A percentile compares a stretch with the other conserved stretches of the same genome.
phyloP scores from a whole-genome alignment of 129 eudicot species.

The Chrysanthemum seticuspe region DNA sequence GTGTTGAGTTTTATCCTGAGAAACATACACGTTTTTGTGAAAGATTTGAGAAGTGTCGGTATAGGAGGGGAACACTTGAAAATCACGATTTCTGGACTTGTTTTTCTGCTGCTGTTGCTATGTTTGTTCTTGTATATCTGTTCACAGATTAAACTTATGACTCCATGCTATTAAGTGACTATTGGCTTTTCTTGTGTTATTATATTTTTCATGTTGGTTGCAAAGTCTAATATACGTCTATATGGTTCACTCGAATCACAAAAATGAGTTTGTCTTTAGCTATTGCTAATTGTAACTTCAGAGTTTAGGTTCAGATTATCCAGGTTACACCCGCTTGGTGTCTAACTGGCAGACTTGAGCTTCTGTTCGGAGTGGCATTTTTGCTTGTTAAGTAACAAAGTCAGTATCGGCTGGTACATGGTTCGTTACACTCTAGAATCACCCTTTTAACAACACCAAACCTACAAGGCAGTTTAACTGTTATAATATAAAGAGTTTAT shows the following conservation, averaged over 20 bases:
- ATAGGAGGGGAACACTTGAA: conserved; percentile 17
- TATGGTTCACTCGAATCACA: no score
- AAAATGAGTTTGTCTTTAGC: no score
- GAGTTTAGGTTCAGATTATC: no score
- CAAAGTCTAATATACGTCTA: background rate
- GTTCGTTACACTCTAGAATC: no score
- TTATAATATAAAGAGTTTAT: no score
- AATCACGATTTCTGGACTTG: conserved; percentile 9
- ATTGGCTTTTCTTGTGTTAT: background rate
- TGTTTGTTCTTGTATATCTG: conserved; percentile 16
- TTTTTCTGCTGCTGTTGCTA: conserved; percentile 5
- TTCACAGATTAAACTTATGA: conserved; percentile 16
- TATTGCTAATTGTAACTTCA: background rate
- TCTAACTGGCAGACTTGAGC: no score
- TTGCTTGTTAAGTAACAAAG: no score
- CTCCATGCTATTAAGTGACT: conserved; percentile 15
- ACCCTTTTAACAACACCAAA: no score
- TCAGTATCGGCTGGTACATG: no score
- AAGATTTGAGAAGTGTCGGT: conserved; percentile 3
- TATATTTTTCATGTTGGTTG: background rate
- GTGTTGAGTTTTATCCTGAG: background rate
- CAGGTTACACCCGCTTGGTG: no score
- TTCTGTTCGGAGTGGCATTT: no score
- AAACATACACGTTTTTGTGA: background rate
- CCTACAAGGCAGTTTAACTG: no score